Conservation (phyloP, 2,329 filamentous ascomycete species). For the Pseudopyricularia javanii region DNA sequence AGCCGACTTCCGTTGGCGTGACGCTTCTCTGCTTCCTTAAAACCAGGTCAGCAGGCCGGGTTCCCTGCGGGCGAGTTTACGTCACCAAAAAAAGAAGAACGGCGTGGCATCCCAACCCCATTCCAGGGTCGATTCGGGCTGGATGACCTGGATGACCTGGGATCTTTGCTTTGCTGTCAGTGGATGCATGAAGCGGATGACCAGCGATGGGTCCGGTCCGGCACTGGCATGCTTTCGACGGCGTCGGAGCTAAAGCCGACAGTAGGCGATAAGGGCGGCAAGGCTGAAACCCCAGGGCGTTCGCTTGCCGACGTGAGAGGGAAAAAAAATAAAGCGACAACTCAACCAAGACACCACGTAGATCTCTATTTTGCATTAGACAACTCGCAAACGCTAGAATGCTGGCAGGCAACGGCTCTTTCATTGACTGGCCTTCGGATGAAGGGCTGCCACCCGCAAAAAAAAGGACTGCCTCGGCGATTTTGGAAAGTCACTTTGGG, state of each 20-base stretch:
- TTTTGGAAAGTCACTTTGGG: not conserved
- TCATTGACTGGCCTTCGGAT: not conserved
- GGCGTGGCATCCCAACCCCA: too few species aligned
- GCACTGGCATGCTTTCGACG: not conserved
- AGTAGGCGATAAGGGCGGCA: slow-evolving; percentile 7
- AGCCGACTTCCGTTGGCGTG: not conserved
- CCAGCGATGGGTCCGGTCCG: not conserved
- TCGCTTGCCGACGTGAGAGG: not conserved
- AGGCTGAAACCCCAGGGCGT: not conserved
- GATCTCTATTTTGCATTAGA: too few species aligned
- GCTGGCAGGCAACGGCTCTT: not conserved
- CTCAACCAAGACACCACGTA: not conserved
- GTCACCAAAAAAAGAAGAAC: not conserved
- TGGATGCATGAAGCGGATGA: not conserved
- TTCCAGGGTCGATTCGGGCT: too few species aligned
- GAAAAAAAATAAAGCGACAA: not conserved
- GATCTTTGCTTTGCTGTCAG: too few species aligned
- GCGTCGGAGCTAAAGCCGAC: slow-evolving; percentile 9
- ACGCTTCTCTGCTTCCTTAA: not conserved
- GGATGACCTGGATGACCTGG: not conserved
- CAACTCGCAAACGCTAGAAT: not conserved
- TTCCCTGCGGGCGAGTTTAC: not conserved
- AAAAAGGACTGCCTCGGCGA: too few species aligned
- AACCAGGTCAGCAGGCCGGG: slow-evolving; percentile 1
- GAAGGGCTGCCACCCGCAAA: not conserved